Conservation (phyloP, 2,329 filamentous ascomycete genomes). For the Aspergillus candidus region DNA sequence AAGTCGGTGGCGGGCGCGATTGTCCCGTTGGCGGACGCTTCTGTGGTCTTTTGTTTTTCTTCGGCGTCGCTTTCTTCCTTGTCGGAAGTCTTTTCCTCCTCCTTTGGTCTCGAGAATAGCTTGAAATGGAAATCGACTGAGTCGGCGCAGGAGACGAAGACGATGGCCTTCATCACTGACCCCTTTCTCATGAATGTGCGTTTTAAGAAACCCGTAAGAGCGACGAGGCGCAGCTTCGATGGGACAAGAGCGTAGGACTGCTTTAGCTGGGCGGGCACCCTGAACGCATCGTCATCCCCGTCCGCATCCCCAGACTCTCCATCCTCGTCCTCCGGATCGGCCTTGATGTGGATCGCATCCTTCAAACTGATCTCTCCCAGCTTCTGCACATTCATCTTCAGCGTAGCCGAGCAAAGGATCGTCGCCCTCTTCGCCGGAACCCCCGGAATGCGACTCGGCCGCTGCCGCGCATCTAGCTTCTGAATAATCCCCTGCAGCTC, state of each 20-base stretch:
- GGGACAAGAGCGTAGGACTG: slow-evolving; percentile 85
- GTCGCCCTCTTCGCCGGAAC: slow-evolving; percentile 72
- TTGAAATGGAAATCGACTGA: slow-evolving; percentile 96
- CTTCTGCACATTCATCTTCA: slow-evolving; percentile 96
- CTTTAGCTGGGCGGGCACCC: slow-evolving; percentile 85
- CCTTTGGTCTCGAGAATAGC: slow-evolving; percentile 51
- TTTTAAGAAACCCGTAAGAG: slow-evolving; percentile 76
- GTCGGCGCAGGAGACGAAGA: slow-evolving; percentile 96
- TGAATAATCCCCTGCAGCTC: slow-evolving; percentile 83
- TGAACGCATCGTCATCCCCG: slow-evolving; percentile 56
- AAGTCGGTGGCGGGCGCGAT: slow-evolving; percentile 60
- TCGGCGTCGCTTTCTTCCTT: slow-evolving; percentile 19
- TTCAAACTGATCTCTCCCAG: slow-evolving; percentile 92
- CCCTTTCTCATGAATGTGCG: slow-evolving; percentile 82
- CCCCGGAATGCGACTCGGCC: slow-evolving; percentile 56
- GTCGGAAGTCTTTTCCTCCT: slow-evolving; percentile 16
- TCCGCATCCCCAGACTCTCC: slow-evolving; percentile 45
- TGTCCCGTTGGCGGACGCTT: slow-evolving; percentile 36
- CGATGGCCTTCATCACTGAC: slow-evolving; percentile 90
- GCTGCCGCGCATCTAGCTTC: slow-evolving; percentile 64
- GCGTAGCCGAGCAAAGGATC: slow-evolving; percentile 88
- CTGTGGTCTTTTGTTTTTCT: slow-evolving; percentile 17
- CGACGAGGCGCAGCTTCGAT: slow-evolving; percentile 84
- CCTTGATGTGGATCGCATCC: slow-evolving; percentile 80
- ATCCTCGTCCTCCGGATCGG: slow-evolving; percentile 53